phyloP scores from a whole-genome alignment of 768 basidiomycete species.

The Panaeolus cyanescens region DNA sequence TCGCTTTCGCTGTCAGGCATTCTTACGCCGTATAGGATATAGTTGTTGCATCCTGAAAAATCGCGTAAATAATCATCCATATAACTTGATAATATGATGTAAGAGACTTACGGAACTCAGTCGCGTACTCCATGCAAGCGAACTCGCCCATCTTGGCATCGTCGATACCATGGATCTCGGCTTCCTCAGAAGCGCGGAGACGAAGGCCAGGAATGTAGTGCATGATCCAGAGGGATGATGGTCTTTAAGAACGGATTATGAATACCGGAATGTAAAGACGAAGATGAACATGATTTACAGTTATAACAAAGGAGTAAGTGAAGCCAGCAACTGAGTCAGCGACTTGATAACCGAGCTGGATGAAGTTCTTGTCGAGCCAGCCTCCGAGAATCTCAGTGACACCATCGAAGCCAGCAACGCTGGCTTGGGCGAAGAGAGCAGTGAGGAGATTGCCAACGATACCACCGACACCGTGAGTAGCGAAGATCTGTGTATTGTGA shows the following conservation, averaged over 20 bases:
- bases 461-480: conserved; percentile 80
- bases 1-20: too few species aligned
- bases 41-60: too few species aligned
- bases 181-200: conserved; percentile 65
- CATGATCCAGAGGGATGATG: conserved; percentile 85
- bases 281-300: conserved; percentile 41
- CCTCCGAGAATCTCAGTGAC: conserved; percentile 68
- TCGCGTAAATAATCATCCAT: too few species aligned
- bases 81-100: too few species aligned
- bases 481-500: conserved; percentile 70
- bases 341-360: conserved; percentile 85
- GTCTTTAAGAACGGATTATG: conserved; percentile 42
- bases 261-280: neutral
- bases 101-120: too few species aligned
- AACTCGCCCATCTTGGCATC: conserved; percentile 90
- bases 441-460: conserved; percentile 84
- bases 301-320: conserved; percentile 74
- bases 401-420: conserved; percentile 83
- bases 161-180: conserved; percentile 84
- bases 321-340: conserved; percentile 72
- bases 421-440: conserved; percentile 82
- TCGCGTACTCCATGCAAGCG: too few species aligned
- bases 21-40: too few species aligned
- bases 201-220: conserved; percentile 81
- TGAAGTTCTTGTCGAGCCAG: conserved; percentile 82